Percentiles rank a stretch among this genome's conserved stretches.
These are phyloP conservation scores for Tetraselmis striata DNA, from an alignment of 139 green algal species.

Conservation along the genomic window DNA sequence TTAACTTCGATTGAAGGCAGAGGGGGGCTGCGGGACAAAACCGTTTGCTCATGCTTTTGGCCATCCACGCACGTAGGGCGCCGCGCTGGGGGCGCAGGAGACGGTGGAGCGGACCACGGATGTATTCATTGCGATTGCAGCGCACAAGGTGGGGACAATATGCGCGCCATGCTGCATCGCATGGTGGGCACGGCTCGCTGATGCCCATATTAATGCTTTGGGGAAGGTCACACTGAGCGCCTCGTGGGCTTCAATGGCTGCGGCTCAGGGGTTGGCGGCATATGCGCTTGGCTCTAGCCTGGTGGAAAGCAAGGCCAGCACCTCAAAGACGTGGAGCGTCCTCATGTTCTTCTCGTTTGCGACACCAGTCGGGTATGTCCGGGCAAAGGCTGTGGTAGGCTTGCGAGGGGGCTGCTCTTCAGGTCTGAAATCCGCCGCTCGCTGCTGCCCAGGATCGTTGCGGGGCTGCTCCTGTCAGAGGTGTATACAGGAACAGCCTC, in stretches of 20 bases:
- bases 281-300: slow-evolving; percentile 72
- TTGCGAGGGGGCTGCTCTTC: too few relatives aligned
- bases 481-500: slow-evolving; percentile 33
- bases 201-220: too few relatives aligned
- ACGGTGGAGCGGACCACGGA: slow-evolving; percentile 52
- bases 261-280: slow-evolving; percentile 49
- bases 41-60: too few relatives aligned
- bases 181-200: background rate
- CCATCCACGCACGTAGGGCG: slow-evolving; percentile 41
- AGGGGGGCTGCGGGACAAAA: too few relatives aligned
- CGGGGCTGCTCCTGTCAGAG: slow-evolving; percentile 27
- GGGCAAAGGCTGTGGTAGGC: too few relatives aligned
- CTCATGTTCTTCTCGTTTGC: background rate
- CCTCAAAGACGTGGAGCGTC: background rate
- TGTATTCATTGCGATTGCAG: slow-evolving; percentile 75
- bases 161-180: too few relatives aligned
- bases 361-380: background rate
- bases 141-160: slow-evolving; percentile 52
- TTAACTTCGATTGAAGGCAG: too few relatives aligned
- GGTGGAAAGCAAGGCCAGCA: slow-evolving; percentile 41
- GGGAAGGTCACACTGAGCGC: too few relatives aligned
- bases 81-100: slow-evolving; percentile 66
- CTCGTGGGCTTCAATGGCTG: too few relatives aligned
- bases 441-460: background rate
- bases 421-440: too few relatives aligned